Evolutionary conservation across 495 filamentous ascomycete species (phyloP).

Genomic region (Lentithecium fluviatile): DNA sequence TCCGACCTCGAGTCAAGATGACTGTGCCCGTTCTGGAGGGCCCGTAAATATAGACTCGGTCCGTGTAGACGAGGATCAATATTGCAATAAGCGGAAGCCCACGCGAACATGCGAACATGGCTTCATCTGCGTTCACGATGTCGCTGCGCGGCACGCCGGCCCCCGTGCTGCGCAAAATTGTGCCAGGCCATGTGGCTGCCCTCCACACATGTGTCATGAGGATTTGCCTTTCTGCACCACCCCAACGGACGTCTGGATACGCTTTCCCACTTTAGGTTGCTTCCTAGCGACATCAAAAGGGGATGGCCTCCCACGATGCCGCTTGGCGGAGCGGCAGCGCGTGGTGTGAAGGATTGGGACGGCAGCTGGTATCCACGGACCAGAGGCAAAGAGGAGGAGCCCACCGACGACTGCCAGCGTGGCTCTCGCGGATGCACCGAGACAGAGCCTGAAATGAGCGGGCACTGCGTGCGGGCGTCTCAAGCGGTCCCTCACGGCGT

Average conservation of each 20-base stretch:
- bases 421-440: constrained; percentile 9
- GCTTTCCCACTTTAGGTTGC: no score
- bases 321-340: constrained; percentile 25
- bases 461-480: background rate
- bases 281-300: background rate
- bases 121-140: no score
- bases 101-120: no score
- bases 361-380: background rate
- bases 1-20: constrained; percentile 5
- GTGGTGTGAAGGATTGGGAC: background rate
- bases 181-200: constrained; percentile 10
- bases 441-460: background rate
- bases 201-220: no score
- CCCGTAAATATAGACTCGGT: constrained; percentile 25
- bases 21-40: background rate
- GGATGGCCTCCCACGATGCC: constrained; percentile 2
- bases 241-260: no score
- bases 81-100: constrained; percentile 30
- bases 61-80: constrained; percentile 27
- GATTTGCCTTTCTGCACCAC: no score
- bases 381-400: background rate
- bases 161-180: constrained; percentile 22
- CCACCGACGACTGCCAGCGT: constrained; percentile 12
- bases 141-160: no score
- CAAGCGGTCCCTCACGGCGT: constrained; percentile 5